Percentiles rank a stretch among this genome's conserved stretches.
Conservation (phyloP, 140 eudicot genomes). For the Eryngium alpinum region DNA sequence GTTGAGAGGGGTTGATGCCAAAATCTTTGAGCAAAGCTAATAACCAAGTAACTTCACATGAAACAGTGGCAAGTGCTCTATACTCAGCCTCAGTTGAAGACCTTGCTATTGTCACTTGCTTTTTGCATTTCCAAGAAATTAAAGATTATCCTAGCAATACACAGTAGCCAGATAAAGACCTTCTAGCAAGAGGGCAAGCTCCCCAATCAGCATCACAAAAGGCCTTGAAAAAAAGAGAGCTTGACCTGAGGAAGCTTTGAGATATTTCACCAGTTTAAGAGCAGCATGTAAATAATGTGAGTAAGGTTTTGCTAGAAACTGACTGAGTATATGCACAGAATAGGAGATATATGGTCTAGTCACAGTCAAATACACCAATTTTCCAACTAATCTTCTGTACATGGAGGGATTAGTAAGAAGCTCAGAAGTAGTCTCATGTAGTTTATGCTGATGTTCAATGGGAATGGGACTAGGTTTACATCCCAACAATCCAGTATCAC, state of each 20-base stretch:
- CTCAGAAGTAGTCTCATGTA: too few species aligned
- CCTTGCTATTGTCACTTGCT: not conserved
- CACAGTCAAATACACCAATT: too few species aligned
- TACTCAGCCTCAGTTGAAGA: not conserved
- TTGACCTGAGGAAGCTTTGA: not conserved
- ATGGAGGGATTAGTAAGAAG: too few species aligned
- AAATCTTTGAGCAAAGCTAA: not conserved
- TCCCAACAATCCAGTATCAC: too few species aligned
- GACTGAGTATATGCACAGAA: too few species aligned
- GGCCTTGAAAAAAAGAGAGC: not conserved
- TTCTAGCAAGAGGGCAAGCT: not conserved
- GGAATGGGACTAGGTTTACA: too few species aligned
- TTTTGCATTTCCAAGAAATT: not conserved
- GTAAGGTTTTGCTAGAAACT: too few species aligned
- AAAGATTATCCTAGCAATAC: not conserved
- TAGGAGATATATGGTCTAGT: too few species aligned
- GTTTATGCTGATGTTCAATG: too few species aligned
- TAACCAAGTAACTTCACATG: not conserved
- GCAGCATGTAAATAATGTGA: too few species aligned
- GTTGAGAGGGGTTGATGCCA: too few species aligned
- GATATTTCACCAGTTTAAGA: not conserved
- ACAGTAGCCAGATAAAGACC: not conserved
- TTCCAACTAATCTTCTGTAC: too few species aligned
- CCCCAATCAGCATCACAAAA: not conserved
- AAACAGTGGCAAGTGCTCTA: not conserved